phyloP scores from a whole-genome alignment of 306 rosid genomes.

The Prunus campanulata region DNA sequence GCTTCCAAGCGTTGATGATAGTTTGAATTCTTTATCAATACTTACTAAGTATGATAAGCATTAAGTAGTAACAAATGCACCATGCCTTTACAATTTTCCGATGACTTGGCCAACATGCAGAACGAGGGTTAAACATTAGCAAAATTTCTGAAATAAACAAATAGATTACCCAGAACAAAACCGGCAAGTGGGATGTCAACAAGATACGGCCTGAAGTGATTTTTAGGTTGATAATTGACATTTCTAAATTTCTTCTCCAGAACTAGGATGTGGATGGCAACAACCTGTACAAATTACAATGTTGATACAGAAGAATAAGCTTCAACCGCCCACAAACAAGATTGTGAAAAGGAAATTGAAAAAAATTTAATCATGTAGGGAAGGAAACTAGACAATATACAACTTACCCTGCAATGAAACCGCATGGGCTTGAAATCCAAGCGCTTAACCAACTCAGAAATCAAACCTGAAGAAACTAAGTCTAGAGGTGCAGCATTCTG shows the following conservation, averaged over 20 bases:
- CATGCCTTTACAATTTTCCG: too few species aligned
- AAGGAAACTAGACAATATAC: slow-evolving; percentile 10
- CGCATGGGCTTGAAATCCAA: slow-evolving; percentile 37
- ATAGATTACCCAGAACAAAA: slow-evolving; percentile 73
- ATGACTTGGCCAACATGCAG: background rate
- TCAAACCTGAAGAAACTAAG: slow-evolving; percentile 39
- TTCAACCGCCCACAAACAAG: background rate
- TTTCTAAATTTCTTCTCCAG: slow-evolving; percentile 47
- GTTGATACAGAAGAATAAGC: background rate
- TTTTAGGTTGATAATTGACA: slow-evolving; percentile 24
- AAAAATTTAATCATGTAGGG: slow-evolving; percentile 5
- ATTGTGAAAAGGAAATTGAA: background rate
- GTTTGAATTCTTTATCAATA: background rate
- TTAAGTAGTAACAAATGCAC: too few species aligned
- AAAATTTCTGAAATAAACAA: background rate
- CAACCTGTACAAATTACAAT: slow-evolving; percentile 48
- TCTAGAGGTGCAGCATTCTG: slow-evolving; percentile 25
- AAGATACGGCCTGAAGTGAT: slow-evolving; percentile 21
- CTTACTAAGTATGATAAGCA: too few species aligned
- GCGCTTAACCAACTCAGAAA: slow-evolving; percentile 52
- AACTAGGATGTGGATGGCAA: slow-evolving; percentile 56
- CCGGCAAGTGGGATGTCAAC: slow-evolving; percentile 78
- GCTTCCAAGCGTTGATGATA: background rate
- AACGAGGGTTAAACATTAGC: background rate
- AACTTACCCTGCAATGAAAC: slow-evolving; percentile 66